Conservation (phyloP, 2,329 filamentous ascomycete genomes). For the Phaeosphaeria sp. region DNA sequence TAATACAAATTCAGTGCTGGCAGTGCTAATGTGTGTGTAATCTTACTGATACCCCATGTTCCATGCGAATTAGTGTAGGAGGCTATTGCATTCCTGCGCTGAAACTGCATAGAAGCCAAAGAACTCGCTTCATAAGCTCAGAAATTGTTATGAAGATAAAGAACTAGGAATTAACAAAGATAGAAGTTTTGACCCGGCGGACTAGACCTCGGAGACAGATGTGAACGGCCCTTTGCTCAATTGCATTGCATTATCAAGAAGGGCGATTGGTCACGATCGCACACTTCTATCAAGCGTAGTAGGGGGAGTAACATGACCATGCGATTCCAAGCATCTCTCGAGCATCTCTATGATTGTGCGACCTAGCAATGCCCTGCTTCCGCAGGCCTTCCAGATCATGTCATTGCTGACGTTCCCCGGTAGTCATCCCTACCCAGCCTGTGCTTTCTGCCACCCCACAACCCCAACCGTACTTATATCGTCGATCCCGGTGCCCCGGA, state of each 20-base stretch:
- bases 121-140: not conserved
- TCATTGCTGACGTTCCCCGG: not conserved
- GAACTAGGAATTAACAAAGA: too few species aligned
- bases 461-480: not conserved
- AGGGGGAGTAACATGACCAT: too few species aligned
- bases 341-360: not conserved
- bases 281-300: too few species aligned
- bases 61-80: not conserved
- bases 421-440: not conserved
- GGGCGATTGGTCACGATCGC: too few species aligned
- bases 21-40: not conserved
- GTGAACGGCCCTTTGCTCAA: too few species aligned
- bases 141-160: not conserved
- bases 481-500: slow-evolving; percentile 2
- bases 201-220: too few species aligned
- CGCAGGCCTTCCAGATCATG: not conserved
- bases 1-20: not conserved
- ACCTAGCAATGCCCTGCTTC: not conserved
- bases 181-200: too few species aligned
- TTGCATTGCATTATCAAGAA: too few species aligned
- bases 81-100: not conserved
- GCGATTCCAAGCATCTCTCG: not conserved
- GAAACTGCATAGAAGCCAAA: not conserved
- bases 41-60: not conserved
- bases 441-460: slow-evolving; percentile 1